Evolutionary conservation across 257 asterid genomes (phyloP), one percentile per base, ranked within the genome.

Genomic region (Ilex asprella): DNA sequence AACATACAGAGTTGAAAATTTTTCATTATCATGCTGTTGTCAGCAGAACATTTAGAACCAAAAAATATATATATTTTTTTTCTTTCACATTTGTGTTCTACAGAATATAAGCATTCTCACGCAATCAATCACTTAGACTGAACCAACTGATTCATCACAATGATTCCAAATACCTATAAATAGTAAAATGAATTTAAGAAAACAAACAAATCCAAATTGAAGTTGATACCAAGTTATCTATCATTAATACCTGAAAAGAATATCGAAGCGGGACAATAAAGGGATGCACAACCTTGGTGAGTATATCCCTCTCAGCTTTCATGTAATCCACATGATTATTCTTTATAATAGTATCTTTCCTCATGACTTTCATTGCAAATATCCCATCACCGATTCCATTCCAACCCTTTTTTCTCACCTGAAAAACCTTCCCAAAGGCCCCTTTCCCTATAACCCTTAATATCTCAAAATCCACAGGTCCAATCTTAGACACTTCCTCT

Each of bases 391-490:
- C 73, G 3, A 69, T 49, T 30, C 64, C 67, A 58, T 35, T 59
- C 30, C 21, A 21, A 10, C 79, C 79, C 78, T 76, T 76, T 86
- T 73, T 77, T 79, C 85, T 82, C 71, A 90, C 97, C 81, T 85
- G 96, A 79, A 87, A 90, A 58, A 90, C 97, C 82, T 90, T 90
- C 77, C 96, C 97, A 75, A 90, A 90, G 51, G 96, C 89, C 39
- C 97, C 97, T 70, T 85, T 87, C 2, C 97, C 97, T 56, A 90
- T 74, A 59, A 90, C 79, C 81, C 97, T 85, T 89, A 85, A 73
- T 1, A 87, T 90, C 77, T 87, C 95, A 71, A 90, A 90, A 69
- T 90, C 91, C 70, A 79, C 83, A 0, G 95, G 89, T 10, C 97
- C 97, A 66, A 85, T 72, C 62, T 76, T 79, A 68, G 16, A 58